Evolutionary conservation across 2,329 filamentous ascomycete species (phyloP), one percentile per base, ranked within the genome.

Genomic region (Scytalidium lignicola): DNA sequence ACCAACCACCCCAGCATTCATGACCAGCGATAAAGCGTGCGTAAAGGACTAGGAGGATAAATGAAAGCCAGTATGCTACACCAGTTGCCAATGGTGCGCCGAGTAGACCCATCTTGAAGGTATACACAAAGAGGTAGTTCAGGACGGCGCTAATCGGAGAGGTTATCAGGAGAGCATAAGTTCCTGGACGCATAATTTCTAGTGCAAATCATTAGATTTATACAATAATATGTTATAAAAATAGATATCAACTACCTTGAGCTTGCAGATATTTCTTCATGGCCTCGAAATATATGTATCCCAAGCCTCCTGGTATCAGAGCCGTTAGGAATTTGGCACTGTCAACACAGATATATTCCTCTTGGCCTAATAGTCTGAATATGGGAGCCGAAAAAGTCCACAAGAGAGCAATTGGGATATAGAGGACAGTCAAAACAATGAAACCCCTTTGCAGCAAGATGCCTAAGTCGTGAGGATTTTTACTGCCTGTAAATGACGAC

Each of bases 251-350:
- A 64, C 80, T 80, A 77, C 88, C 88, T 68, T 96, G 90, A 0
- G 90, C 90, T 67, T 96, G 90, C 1, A 95, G 75, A 58, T 85
- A 96, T 58, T 92, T 88, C 70, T 96, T 96, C 62, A 90, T 81
- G 5, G 82, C 76, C 67, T 95, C 89, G 52, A 95, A 95, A 70
- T 88, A 95, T 39, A 95, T 82, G 59, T 95, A 95, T 0, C 90
- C 90, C 32, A 95, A 68, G 0, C 90, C 90, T 0, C 90, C 90
- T 0, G 90, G 90, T 1, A 89, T 86, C 42, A 95, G 69, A 12
- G 83, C 80, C 2, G 76, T 82, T 7, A 95, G 68, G 54, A 95
- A 95, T 41, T 72, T 77, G 1, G 87, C 81, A 46, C 86, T 88
- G 51, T 91, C 82, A 20, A 79, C 71, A 39, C 86, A 89, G 26